Conservation (phyloP, 2,329 filamentous ascomycete genomes). For the Botrytis sinoallii region DNA sequence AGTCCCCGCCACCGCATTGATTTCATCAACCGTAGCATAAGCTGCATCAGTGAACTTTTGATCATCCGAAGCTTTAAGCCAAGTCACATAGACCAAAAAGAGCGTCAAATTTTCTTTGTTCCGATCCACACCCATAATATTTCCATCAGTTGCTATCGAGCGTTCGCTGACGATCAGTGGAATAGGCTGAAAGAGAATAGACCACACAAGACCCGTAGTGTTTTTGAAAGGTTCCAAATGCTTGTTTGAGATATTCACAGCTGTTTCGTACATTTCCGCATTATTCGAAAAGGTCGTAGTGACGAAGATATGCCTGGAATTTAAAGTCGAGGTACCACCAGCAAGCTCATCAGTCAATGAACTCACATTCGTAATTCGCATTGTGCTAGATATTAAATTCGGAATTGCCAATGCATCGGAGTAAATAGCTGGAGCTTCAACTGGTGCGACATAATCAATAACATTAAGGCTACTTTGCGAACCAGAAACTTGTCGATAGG, state of each 20-base stretch:
- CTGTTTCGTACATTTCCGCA: not conserved
- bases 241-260: not conserved
- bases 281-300: conserved; percentile 4
- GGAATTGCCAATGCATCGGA: not conserved
- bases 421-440: not conserved
- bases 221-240: not conserved
- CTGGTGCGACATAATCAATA: not conserved
- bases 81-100: not conserved
- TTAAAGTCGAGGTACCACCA: not conserved
- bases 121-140: not conserved
- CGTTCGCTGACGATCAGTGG: not conserved
- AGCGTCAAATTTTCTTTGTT: not conserved
- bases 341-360: not conserved
- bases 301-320: not conserved
- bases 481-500: not conserved
- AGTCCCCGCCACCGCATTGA: not conserved
- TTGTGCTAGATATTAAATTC: conserved; percentile 14
- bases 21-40: not conserved
- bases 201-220: not conserved
- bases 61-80: conserved; percentile 2
- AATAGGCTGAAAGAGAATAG: not conserved
- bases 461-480: not conserved
- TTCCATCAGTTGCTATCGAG: not conserved
- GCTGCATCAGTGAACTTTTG: conserved; percentile 6
- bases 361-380: conserved; percentile 22